A percentile compares a stretch with the other conserved stretches of the same genome.
Evolutionary conservation across 2,329 filamentous ascomycete genomes (phyloP).

Genomic region (Neonectria ditissima): DNA sequence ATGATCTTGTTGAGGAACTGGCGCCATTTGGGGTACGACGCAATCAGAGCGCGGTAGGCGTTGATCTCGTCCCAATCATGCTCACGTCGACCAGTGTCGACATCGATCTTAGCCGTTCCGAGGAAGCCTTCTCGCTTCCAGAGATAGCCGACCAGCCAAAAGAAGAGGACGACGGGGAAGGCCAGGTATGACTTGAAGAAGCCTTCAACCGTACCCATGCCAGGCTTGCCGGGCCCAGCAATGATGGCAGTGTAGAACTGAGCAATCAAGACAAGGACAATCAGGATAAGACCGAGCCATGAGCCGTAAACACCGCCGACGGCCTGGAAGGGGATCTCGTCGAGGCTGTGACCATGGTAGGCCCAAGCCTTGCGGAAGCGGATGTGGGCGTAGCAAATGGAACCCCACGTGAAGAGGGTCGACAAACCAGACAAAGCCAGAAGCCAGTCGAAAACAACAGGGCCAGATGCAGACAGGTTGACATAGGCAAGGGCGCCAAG

Average conservation of each 20-base stretch:
- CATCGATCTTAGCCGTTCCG: constrained; percentile 70
- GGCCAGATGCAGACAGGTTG: constrained; percentile 58
- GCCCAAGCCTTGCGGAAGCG: constrained; percentile 73
- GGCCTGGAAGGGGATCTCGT: constrained; percentile 75
- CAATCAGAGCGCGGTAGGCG: constrained; percentile 62
- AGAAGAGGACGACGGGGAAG: constrained; percentile 64
- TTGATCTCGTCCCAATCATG: constrained; percentile 75
- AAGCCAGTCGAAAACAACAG: constrained; percentile 72
- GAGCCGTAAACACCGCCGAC: constrained; percentile 72
- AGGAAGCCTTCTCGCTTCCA: constrained; percentile 76
- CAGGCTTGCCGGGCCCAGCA: constrained; percentile 47
- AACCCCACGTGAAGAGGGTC: constrained; percentile 74
- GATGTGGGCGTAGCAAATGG: constrained; percentile 72
- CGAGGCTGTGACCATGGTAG: constrained; percentile 68
- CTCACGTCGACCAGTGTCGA: constrained; percentile 74
- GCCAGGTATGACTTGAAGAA: constrained; percentile 70
- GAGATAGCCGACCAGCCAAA: constrained; percentile 69
- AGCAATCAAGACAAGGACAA: constrained; percentile 66
- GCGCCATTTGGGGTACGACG: constrained; percentile 64
- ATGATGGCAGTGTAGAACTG: constrained; percentile 65
- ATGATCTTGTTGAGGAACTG: constrained; percentile 54
- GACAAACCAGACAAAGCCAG: constrained; percentile 72
- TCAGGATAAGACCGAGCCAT: constrained; percentile 70
- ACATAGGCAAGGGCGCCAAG: constrained; percentile 64
- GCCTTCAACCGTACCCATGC: constrained; percentile 56